Evolutionary conservation across 2,329 filamentous ascomycete genomes (phyloP).

Genomic region (Parafenestella ontariensis): DNA sequence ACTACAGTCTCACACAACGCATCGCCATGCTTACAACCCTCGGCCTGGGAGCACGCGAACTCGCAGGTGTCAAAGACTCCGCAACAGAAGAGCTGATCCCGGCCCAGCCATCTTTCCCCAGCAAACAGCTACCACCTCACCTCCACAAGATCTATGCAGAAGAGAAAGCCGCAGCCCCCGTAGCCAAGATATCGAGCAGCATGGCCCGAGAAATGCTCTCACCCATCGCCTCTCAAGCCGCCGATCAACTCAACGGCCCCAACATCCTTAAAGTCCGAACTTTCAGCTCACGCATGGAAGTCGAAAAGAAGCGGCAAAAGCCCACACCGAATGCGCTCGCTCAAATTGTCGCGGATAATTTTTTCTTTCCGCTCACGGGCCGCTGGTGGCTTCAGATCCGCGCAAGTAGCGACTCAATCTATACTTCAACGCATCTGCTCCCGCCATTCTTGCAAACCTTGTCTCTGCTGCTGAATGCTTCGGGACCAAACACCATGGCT

Average conservation of each 20-base stretch:
- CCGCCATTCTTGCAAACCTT: conserved; percentile 85
- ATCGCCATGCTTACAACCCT: conserved; percentile 82
- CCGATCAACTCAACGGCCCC: conserved; percentile 80
- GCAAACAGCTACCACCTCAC: conserved; percentile 76
- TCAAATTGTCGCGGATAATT: conserved; percentile 73
- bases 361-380: conserved; percentile 87
- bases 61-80: conserved; percentile 75
- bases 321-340: conserved; percentile 80
- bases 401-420: conserved; percentile 62
- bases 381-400: conserved; percentile 74
- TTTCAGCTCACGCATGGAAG: conserved; percentile 79
- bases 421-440: conserved; percentile 78
- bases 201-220: conserved; percentile 77
- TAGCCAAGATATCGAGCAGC: conserved; percentile 71
- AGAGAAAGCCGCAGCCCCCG: conserved; percentile 57
- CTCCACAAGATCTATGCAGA: conserved; percentile 74
- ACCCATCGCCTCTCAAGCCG: conserved; percentile 81
- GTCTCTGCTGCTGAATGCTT: conserved; percentile 79
- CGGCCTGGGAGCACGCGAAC: conserved; percentile 80
- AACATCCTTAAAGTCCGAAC: conserved; percentile 86
- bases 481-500: conserved; percentile 77
- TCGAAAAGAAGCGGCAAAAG: conserved; percentile 65
- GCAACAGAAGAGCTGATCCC: conserved; percentile 56
- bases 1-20: conserved; percentile 87
- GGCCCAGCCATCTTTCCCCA: conserved; percentile 69